Base-by-base conservation (phyloP, 345 rosid species). In the Bruguiera gymnorhiza region DNA sequence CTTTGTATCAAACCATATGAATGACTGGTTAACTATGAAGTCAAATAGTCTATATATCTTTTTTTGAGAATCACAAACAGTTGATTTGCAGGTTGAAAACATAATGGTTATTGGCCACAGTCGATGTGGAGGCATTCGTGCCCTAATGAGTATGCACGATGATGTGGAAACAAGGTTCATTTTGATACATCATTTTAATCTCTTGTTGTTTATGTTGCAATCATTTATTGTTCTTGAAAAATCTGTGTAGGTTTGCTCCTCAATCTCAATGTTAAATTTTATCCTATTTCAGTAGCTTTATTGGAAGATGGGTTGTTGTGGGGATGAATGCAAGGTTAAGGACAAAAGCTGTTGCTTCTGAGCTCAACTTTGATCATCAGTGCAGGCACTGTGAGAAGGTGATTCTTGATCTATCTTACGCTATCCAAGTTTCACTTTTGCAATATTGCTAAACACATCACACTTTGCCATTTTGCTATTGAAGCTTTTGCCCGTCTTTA, bases 351-450 rank as follows among this genome's bases (percentile, higher is more conserved):
- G 85, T 82, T 69, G 86, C 88, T 68, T 78, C 89, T 46, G 61
- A 71, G 78, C 92, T 87, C 59, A 84, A 74, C 76, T 92, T 96
- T 71, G 99, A 96, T 43, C 85, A 75, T 72, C 93, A 96, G 70
- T 96, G 99, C 75, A 81, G 74, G 53, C 96, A 92, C 72, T 96
- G 98, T 78, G 99, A 96, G 83, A 96, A 96, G 99, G 99, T 95
- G 43, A 74, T 67, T 15, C 26, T 34, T 18, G 24, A 21, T 23
- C 16, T 23, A n/a, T n/a, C 48, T 54, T 23, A 30, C 26, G 27
- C 19, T 58, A 7, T 51, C 16, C 26, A 9, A 48, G 54, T 31
- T 24, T 23, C 57, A 53, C 24, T 19, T 53, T 53, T 15, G 8
- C 6, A 9, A 4, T 20, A 8, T 0, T 3, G 60, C 30, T 55